Evolutionary conservation across 495 filamentous ascomycete genomes (phyloP).

Genomic region (Penicillium coprophilum): DNA sequence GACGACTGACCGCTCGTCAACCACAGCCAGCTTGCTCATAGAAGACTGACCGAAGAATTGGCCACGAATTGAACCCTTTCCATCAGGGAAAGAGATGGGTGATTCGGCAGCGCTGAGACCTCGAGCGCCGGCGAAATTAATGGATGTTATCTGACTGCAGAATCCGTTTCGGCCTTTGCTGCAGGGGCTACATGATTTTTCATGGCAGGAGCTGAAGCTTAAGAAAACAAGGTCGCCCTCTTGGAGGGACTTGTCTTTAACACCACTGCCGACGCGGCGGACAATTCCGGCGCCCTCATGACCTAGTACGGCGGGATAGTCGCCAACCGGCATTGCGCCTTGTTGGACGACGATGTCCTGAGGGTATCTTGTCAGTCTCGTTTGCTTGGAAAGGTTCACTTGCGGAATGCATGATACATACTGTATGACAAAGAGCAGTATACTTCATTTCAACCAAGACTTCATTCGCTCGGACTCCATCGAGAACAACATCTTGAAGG

Average conservation of each 20-base stretch:
- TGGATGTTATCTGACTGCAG: constrained; percentile 33
- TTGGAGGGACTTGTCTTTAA: constrained; percentile 37
- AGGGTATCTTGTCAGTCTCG: neutral
- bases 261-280: constrained; percentile 40
- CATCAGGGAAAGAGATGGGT: constrained; percentile 25
- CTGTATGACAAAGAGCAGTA: constrained; percentile 37
- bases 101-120: constrained; percentile 16
- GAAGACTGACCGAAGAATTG: constrained; percentile 50
- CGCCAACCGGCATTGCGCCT: constrained; percentile 32
- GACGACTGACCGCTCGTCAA: constrained; percentile 30
- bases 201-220: constrained; percentile 41
- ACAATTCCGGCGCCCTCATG: constrained; percentile 56
- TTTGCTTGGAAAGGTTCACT: neutral
- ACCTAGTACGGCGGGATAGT: constrained; percentile 46
- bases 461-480: constrained; percentile 28
- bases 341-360: constrained; percentile 40
- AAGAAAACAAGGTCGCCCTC: constrained; percentile 51
- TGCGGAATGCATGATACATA: constrained; percentile 11
- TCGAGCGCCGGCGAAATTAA: constrained; percentile 41
- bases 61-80: constrained; percentile 27
- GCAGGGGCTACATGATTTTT: constrained; percentile 27
- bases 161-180: constrained; percentile 23
- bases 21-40: constrained; percentile 40
- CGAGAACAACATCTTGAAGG: constrained; percentile 31
- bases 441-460: constrained; percentile 38